Conservation (phyloP, 805 yeast species). For the Metschnikowia henanensis region DNA sequence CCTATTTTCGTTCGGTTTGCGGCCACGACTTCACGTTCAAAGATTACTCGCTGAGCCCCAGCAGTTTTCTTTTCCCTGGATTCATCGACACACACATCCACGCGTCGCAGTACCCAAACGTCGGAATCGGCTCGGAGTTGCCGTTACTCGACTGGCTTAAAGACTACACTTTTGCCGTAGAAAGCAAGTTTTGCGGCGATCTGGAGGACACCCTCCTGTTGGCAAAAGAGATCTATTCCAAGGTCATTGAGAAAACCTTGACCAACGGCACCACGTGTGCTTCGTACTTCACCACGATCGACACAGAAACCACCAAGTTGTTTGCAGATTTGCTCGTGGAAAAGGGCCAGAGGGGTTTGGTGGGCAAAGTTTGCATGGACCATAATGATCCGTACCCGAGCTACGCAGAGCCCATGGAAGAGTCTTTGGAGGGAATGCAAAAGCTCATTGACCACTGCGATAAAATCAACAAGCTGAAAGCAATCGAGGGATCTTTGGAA, state of each 20-base stretch:
- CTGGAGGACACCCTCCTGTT: conserved; percentile 38
- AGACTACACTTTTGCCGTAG: conserved; percentile 87
- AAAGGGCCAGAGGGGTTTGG: conserved; percentile 81
- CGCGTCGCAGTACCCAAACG: conserved; percentile 45
- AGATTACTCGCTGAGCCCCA: conserved; percentile 34
- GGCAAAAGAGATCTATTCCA: conserved; percentile 64
- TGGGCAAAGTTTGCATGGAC: conserved; percentile 96
- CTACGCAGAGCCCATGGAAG: conserved; percentile 61
- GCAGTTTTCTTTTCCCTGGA: conserved; percentile 61
- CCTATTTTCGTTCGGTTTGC: conserved; percentile 17
- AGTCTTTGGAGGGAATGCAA: conserved; percentile 52
- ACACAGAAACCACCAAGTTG: conserved; percentile 64
- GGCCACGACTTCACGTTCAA: conserved; percentile 13
- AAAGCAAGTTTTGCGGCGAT: conserved; percentile 51
- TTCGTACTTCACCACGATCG: conserved; percentile 88
- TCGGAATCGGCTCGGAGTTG: conserved; percentile 72
- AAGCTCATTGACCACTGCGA: conserved; percentile 57
- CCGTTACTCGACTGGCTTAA: conserved; percentile 89
- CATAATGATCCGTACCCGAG: conserved; percentile 63
- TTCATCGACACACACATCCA: conserved; percentile 47
- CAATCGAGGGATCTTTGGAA: conserved; percentile 27
- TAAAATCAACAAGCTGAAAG: conserved; percentile 48
- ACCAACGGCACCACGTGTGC: conserved; percentile 89
- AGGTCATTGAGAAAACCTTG: conserved; percentile 70
- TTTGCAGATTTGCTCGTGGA: conserved; percentile 70